phyloP scores from a whole-genome alignment of 2,329 filamentous ascomycete genomes.

The Cytospora leucostoma region DNA sequence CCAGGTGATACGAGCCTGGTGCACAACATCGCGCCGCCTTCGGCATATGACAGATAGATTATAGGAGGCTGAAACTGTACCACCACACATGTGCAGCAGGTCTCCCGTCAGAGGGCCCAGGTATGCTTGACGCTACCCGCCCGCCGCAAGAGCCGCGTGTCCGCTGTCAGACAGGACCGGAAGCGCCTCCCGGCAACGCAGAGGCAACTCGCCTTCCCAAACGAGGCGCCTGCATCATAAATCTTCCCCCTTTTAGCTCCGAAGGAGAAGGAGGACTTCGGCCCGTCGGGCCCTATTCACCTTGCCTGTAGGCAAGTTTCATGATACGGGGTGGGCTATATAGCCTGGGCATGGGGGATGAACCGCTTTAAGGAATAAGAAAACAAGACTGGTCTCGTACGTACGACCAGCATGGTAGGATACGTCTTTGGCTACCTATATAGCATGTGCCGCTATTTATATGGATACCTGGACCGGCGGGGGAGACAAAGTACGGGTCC shows the following conservation, averaged over 20 bases:
- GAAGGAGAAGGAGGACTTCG: too few relatives aligned
- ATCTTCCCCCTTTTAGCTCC: neutral
- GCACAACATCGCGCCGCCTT: slow-evolving; percentile 1
- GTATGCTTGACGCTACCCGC: neutral
- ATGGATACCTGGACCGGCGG: neutral
- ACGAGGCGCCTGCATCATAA: slow-evolving; percentile 4
- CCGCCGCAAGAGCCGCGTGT: neutral
- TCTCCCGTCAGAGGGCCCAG: neutral
- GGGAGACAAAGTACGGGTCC: neutral
- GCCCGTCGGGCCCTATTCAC: neutral
- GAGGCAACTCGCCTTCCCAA: slow-evolving; percentile 17
- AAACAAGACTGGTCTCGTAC: neutral
- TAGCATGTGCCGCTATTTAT: neutral
- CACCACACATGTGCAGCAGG: neutral
- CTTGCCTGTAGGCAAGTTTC: neutral
- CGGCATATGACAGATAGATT: neutral
- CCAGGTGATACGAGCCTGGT: neutral
- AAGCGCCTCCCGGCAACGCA: slow-evolving; percentile 10
- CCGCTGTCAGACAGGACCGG: neutral
- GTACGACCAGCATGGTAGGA: too few relatives aligned
- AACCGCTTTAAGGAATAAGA: neutral
- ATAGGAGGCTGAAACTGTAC: slow-evolving; percentile 21
- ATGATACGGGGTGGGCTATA: neutral
- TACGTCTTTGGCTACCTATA: too few relatives aligned
- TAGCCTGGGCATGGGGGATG: neutral